Evolutionary conservation across 495 filamentous ascomycete genomes (phyloP).

Genomic region (Xylaria scruposa): DNA sequence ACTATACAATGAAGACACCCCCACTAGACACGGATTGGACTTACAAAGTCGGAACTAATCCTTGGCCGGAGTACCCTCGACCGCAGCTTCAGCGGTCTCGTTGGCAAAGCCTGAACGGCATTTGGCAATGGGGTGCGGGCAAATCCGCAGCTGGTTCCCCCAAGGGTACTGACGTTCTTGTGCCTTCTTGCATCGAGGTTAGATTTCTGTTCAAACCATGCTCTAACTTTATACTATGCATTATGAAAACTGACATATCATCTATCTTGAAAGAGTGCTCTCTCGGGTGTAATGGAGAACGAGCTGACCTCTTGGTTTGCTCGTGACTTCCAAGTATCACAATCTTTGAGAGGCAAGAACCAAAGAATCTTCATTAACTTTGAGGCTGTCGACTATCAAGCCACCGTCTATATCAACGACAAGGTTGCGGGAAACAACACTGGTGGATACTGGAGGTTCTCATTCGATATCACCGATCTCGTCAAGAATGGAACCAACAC

Average conservation of each 20-base stretch:
- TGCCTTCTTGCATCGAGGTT: constrained; percentile 69
- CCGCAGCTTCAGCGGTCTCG: constrained; percentile 63
- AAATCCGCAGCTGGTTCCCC: constrained; percentile 53
- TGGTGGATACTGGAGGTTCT: constrained; percentile 69
- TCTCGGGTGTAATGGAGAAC: constrained; percentile 59
- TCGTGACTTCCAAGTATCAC: constrained; percentile 62
- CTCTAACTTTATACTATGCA: not conserved
- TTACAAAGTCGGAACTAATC: constrained; percentile 63
- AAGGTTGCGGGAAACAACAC: constrained; percentile 58
- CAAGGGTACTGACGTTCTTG: constrained; percentile 55
- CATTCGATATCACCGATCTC: constrained; percentile 62
- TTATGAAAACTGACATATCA: not conserved
- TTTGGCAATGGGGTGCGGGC: constrained; percentile 68
- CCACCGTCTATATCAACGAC: constrained; percentile 69
- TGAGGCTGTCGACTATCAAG: constrained; percentile 72
- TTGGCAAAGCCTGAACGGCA: constrained; percentile 70
- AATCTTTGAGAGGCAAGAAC: constrained; percentile 38
- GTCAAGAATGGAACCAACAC: constrained; percentile 57
- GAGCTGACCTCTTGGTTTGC: constrained; percentile 65
- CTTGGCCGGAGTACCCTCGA: constrained; percentile 73
- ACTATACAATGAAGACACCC: constrained; percentile 30
- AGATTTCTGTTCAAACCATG: constrained; percentile 38
- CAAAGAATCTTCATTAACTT: constrained; percentile 65
- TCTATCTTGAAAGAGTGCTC: constrained; percentile 36
- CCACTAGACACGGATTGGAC: constrained; percentile 70